phyloP scores from a whole-genome alignment of 768 basidiomycete genomes.

The Trametes punicea region DNA sequence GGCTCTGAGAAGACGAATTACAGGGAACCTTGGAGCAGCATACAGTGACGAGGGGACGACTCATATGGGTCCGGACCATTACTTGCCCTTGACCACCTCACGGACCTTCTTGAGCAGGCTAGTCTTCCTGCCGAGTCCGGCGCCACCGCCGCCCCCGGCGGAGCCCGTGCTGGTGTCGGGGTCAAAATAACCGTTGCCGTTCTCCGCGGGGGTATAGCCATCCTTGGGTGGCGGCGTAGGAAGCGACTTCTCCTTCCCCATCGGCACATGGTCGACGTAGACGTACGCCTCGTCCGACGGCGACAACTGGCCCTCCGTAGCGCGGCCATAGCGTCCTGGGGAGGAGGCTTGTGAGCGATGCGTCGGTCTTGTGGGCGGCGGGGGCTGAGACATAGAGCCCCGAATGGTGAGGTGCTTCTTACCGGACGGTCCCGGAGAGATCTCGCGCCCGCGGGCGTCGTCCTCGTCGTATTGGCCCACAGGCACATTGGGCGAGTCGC shows the following conservation, averaged over 20 bases:
- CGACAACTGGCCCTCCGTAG: constrained; percentile 30
- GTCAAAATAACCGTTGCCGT: constrained; percentile 50
- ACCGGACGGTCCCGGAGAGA: constrained; percentile 43
- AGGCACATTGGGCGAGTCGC: constrained; percentile 81
- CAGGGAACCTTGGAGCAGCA: constrained; percentile 7
- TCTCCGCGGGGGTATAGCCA: constrained; percentile 30
- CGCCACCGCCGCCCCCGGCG: constrained; percentile 24
- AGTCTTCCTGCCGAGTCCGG: constrained; percentile 63
- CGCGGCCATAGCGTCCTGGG: constrained; percentile 64
- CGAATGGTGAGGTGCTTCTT: constrained; percentile 27
- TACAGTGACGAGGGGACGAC: constrained; percentile 11
- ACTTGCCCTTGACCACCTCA: constrained; percentile 58
- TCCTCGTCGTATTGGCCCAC: constrained; percentile 43
- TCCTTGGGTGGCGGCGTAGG: constrained; percentile 39
- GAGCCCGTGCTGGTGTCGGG: constrained; percentile 30
- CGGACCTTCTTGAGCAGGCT: constrained; percentile 81
- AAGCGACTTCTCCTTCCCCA: constrained; percentile 50
- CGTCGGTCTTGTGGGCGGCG: constrained; percentile 45
- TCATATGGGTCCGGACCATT: too few species aligned
- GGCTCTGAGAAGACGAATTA: constrained; percentile 12
- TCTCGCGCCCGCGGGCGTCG: constrained; percentile 38
- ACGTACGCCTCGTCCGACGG: constrained; percentile 55
- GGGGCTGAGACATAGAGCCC: not conserved
- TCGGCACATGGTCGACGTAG: constrained; percentile 49
- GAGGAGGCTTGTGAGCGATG: constrained; percentile 75